These are phyloP conservation scores for Clonostachys solani DNA, from an alignment of 2,329 filamentous ascomycete species.

Conservation along the genomic window DNA sequence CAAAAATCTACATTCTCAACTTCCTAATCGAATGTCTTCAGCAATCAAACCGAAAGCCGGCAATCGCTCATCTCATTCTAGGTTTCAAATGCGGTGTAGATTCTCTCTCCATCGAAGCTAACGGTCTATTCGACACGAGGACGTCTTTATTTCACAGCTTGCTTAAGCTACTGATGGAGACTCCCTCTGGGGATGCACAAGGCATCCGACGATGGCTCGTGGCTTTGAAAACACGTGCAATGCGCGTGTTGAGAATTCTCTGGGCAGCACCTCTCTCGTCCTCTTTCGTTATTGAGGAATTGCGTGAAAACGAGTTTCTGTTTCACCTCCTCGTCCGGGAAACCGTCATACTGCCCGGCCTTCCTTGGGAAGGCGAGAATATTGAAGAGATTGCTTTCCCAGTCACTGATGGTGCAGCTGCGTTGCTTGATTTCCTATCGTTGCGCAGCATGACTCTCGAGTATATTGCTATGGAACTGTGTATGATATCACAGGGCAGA, in stretches of 20 bases:
- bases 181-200: conserved; percentile 59
- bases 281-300: conserved; percentile 68
- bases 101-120: conserved; percentile 62
- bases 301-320: conserved; percentile 77
- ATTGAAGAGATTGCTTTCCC: conserved; percentile 63
- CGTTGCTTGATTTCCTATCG: conserved; percentile 73
- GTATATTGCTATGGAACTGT: conserved; percentile 82
- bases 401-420: conserved; percentile 59
- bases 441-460: conserved; percentile 76
- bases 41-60: conserved; percentile 71
- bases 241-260: conserved; percentile 73
- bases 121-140: conserved; percentile 66
- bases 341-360: conserved; percentile 62
- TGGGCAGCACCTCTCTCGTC: conserved; percentile 82
- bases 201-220: conserved; percentile 66
- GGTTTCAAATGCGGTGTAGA: conserved; percentile 78
- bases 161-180: conserved; percentile 64
- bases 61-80: conserved; percentile 84
- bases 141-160: conserved; percentile 82
- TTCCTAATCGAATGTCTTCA: conserved; percentile 80
- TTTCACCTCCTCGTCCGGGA: conserved; percentile 72
- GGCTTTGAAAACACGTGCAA: conserved; percentile 61
- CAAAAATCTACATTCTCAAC: conserved; percentile 80
- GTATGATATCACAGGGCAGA: conserved; percentile 66
- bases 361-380: conserved; percentile 69